Evolutionary conservation across 129 eudicot genomes (phyloP), one percentile per base, ranked within the genome.

Genomic region (Flaveria sonorensis): DNA sequence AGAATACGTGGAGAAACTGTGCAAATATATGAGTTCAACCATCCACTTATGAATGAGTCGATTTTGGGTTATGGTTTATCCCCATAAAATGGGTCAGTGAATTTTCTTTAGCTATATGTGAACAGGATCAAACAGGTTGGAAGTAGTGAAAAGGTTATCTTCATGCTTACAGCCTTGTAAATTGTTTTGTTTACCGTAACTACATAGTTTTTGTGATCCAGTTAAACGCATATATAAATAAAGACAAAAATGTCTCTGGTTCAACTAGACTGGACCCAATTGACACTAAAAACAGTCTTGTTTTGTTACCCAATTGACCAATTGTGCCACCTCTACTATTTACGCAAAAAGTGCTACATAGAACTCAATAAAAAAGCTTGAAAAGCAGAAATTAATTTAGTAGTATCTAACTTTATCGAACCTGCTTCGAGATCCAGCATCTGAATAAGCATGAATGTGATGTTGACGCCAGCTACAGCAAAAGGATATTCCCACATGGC

Each of bases 371-470:
- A 53, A 32, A 76, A 30, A 1, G 23, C 64, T 48, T n/a, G 21
- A 20, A 66, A 36, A 48, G 71, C 66, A 36, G n/a, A 64, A 64
- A 57, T 57, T 57, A 57, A 3, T 20, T 57, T 2, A 21, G 8
- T 61, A 14, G 63, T 60, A 59, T 28, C 10, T 7, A 45, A 47
- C 3, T 26, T 60, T 19, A 73, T 16, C 20, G 9, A 48, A 95
- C 99, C 96, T 83, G 97, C 92, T 89, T 95, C 97, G 48, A 95
- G 88, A 74, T 95, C 99, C 73, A 95, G 95, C 97, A 95, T 89
- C 86, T 95, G 99, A 82, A 95, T 89, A 69, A 95, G 94, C 99
- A 95, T 92, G 81, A 92, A 95, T 57, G 99, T 95, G 83, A 95
- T 89, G 84, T 95, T 95, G 50, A 95, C 96, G 74, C 99, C 99